These are phyloP conservation scores for Ogataea minuta DNA, from an alignment of 805 yeast species.

Conservation along the genomic window DNA sequence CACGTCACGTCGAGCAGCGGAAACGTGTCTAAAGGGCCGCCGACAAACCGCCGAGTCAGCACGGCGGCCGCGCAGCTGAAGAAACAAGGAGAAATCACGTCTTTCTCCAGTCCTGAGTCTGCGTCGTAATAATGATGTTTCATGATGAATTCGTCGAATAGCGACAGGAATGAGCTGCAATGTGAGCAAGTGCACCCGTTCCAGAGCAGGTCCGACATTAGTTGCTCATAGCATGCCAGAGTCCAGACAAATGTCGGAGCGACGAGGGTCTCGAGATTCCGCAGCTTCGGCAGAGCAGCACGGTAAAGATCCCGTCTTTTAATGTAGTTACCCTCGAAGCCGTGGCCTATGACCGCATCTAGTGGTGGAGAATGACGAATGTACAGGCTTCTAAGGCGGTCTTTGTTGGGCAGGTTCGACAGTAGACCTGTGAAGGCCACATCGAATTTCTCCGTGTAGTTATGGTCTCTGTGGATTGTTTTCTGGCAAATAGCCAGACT, in stretches of 20 bases:
- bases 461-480: constrained; percentile 37
- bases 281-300: constrained; percentile 45
- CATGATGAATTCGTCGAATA: constrained; percentile 60
- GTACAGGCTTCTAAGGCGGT: constrained; percentile 40
- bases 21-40: constrained; percentile 6
- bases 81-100: constrained; percentile 57
- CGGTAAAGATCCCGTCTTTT: constrained; percentile 56
- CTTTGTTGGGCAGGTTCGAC: constrained; percentile 33
- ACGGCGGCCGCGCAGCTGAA: constrained; percentile 51
- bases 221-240: constrained; percentile 65
- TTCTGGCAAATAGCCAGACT: constrained; percentile 37
- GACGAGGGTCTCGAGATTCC: constrained; percentile 42
- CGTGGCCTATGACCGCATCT: constrained; percentile 58
- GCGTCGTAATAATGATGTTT: constrained; percentile 59
- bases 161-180: constrained; percentile 47
- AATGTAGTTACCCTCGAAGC: constrained; percentile 70
- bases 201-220: constrained; percentile 71
- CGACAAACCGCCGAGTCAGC: constrained; percentile 29
- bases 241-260: constrained; percentile 61
- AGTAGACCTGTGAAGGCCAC: constrained; percentile 44
- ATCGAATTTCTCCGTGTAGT: constrained; percentile 57
- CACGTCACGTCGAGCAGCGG: constrained; percentile 40
- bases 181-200: constrained; percentile 69
- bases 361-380: constrained; percentile 59
- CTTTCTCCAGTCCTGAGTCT: constrained; percentile 48